Evolutionary conservation across 805 yeast species (phyloP).

Genomic region (Kodamaea jinghongensis): DNA sequence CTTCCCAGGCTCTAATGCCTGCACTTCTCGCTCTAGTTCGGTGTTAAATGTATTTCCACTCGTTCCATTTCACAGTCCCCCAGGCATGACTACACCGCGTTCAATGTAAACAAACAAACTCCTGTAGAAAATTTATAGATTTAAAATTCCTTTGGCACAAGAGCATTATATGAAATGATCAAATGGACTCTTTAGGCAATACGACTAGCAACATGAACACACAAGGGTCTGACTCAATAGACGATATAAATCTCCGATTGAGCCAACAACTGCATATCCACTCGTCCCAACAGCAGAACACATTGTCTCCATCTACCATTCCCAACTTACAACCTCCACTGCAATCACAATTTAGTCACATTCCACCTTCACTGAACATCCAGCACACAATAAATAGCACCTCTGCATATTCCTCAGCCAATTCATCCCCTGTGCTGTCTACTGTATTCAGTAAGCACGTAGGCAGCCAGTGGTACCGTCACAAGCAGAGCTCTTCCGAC

Average conservation of each 20-base stretch:
- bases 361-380: slow-evolving; percentile 6
- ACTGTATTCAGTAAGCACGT: background rate
- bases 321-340: slow-evolving; percentile 14
- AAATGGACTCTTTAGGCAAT: background rate
- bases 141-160: background rate
- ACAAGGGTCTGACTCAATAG: too few species aligned
- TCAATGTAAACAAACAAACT: slow-evolving; percentile 7
- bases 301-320: slow-evolving; percentile 6
- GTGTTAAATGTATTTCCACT: too few species aligned
- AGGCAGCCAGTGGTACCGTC: slow-evolving; percentile 12
- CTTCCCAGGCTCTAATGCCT: too few species aligned
- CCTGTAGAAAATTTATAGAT: slow-evolving; percentile 3
- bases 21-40: too few species aligned
- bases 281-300: slow-evolving; percentile 1
- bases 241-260: background rate
- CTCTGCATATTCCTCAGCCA: slow-evolving; percentile 3
- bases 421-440: slow-evolving; percentile 4
- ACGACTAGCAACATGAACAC: background rate
- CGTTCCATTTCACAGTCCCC: too few species aligned
- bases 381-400: slow-evolving; percentile 5
- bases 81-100: slow-evolving; percentile 1
- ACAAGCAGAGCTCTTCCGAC: slow-evolving; percentile 9
- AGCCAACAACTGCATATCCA: slow-evolving; percentile 2
- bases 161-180: background rate
- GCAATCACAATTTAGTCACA: slow-evolving; percentile 5